These are phyloP conservation scores for Talinum fruticosum DNA, from an alignment of 148 eudicot species.

Conservation along the genomic window DNA sequence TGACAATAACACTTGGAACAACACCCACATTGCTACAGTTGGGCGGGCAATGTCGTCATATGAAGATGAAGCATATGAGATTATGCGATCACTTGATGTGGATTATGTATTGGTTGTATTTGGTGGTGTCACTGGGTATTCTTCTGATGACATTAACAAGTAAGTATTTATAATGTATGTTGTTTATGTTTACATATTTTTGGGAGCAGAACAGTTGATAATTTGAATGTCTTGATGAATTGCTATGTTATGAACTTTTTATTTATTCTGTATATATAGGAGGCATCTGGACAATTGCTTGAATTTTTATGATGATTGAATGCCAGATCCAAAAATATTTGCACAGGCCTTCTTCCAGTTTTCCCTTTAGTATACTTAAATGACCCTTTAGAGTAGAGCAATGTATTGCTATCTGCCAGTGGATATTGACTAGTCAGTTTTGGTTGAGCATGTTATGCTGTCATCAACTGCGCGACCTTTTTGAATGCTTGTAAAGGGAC, in stretches of 20 bases:
- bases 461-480: too few species aligned
- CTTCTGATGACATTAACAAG: conserved; percentile 99
- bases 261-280: not conserved
- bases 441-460: too few species aligned
- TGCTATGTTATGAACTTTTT: too few species aligned
- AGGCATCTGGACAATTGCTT: too few species aligned
- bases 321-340: too few species aligned
- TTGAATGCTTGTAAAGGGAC: too few species aligned
- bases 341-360: too few species aligned
- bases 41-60: conserved; percentile 98
- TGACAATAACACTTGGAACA: conserved; percentile 98
- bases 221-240: not conserved
- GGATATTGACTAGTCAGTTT: too few species aligned
- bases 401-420: too few species aligned
- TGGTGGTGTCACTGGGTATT: conserved; percentile 98
- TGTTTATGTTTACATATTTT: not conserved
- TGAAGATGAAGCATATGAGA: conserved; percentile 96
- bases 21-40: conserved; percentile 98
- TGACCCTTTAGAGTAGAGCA: too few species aligned
- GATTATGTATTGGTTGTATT: conserved; percentile 94
- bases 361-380: too few species aligned
- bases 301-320: not conserved
- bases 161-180: conserved; percentile 31
- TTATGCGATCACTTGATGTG: conserved; percentile 94
- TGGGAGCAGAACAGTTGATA: not conserved